Percentiles rank a stretch among this genome's conserved stretches.
Conservation (phyloP, 106 monocot species). For the Iris macrosiphon region DNA sequence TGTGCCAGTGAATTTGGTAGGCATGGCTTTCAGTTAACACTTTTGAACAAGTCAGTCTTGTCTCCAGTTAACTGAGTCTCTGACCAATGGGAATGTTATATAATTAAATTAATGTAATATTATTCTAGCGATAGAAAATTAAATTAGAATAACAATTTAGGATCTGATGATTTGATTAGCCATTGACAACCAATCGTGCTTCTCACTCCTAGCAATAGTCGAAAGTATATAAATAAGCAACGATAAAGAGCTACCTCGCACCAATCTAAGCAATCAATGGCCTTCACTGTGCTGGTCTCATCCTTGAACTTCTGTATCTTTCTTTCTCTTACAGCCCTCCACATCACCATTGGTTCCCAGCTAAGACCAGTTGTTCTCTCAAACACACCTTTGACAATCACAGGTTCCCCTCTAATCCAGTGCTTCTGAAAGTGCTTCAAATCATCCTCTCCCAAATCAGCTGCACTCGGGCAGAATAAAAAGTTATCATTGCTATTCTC, state of each 20-base stretch:
- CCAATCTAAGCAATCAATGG: conserved; percentile 46
- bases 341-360: conserved; percentile 39
- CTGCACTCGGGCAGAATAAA: conserved; percentile 24
- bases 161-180: not conserved
- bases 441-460: conserved; percentile 15
- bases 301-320: conserved; percentile 23
- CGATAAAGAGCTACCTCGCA: conserved; percentile 24
- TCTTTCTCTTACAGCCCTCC: conserved; percentile 34
- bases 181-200: not conserved
- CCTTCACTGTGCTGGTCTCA: conserved; percentile 23
- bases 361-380: conserved; percentile 32
- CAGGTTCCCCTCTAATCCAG: conserved; percentile 30
- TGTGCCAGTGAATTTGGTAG: not conserved
- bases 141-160: not conserved
- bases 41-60: not conserved
- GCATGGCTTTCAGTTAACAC: not conserved
- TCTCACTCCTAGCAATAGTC: too few species aligned
- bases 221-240: not conserved
- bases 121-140: not conserved
- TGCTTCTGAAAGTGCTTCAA: conserved; percentile 33
- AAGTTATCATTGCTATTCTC: conserved; percentile 21
- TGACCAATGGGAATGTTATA: not conserved
- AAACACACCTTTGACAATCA: conserved; percentile 32
- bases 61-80: not conserved
- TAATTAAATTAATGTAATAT: not conserved